Evolutionary conservation across 495 filamentous ascomycete genomes (phyloP), one percentile per base, ranked within the genome.

Genomic region (Penicillium tannophilum): DNA sequence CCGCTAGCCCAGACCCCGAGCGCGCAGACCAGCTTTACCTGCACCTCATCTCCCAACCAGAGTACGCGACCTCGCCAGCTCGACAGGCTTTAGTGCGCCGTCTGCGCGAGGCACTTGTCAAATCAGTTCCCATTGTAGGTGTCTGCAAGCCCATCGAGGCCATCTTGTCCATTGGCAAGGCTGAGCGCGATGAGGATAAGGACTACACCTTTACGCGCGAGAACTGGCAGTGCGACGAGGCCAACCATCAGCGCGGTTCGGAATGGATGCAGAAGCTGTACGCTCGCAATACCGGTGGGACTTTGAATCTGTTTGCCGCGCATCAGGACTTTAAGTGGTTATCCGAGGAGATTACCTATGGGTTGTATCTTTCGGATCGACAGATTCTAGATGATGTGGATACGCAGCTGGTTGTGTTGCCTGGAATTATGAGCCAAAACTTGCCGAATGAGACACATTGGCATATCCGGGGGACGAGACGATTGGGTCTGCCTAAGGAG

Each of bases 371-470:
- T 33, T 79, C 78, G 5, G 83, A 87, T 67, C 71, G 79, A 1
- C 72, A 72, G 60, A 75, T 84, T 10, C 54, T 87, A 54, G 72
- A 77, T 57, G 78, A 75, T 42, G 31, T 84, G 1, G 82, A 84
- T 55, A 83, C 84, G 4, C 77, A 87, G 66, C 44, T 85, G 42
- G 76, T 86, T 24, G 79, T 84, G 6, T 63, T 84, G 45, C 71
- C 82, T 2, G 78, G 73, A 1, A 86, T 87, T 54, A 85, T 86
- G 83, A 80, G 79, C 30, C 83, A 86, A 73, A 83, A 83, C 63
- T 60, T 85, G 55, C 69, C 63, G 26, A 65, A 65, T 19, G 76
- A 82, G 66, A 85, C 81, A 0, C 72, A 76, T 31, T 87, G 83
- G 83, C 84, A 87, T 75, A 73, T 85, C 56, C 70, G 84, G 33